A percentile compares a stretch with the other conserved stretches of the same genome.
Evolutionary conservation across 1,139 yeast genomes (phyloP).

Genomic region (Scheffersomyces parashehatae): DNA sequence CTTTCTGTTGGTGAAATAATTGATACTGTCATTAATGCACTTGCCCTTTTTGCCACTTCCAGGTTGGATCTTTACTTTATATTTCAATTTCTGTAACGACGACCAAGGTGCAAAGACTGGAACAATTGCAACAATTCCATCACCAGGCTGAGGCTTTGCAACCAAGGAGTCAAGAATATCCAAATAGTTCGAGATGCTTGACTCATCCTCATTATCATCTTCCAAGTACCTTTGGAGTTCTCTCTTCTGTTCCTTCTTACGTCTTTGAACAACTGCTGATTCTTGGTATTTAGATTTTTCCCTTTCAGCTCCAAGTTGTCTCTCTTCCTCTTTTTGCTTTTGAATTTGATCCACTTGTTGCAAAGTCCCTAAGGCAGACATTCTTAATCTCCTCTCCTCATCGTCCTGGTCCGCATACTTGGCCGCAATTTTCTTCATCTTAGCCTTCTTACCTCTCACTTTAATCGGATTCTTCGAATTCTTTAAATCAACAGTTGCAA

Average conservation of each 20-base stretch:
- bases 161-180: conserved; percentile 43
- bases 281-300: conserved; percentile 25
- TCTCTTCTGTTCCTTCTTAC: conserved; percentile 36
- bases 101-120: conserved; percentile 96
- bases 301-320: conserved; percentile 26
- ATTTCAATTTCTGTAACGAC: conserved; percentile 70
- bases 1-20: conserved; percentile 58
- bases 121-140: conserved; percentile 57
- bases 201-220: conserved; percentile 34
- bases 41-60: conserved; percentile 91
- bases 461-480: conserved; percentile 15
- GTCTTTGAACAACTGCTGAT: conserved; percentile 13
- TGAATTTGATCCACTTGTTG: conserved; percentile 57
- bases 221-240: conserved; percentile 51
- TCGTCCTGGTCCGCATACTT: conserved; percentile 93
- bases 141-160: conserved; percentile 44
- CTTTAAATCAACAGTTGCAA: neutral
- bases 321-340: conserved; percentile 24
- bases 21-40: conserved; percentile 67
- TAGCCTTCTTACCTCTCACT: conserved; percentile 82
- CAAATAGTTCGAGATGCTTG: conserved; percentile 32
- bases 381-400: conserved; percentile 70
- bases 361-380: conserved; percentile 82
- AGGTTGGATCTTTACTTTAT: conserved; percentile 82
- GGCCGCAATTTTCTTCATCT: conserved; percentile 75